Evolutionary conservation across 495 filamentous ascomycete genomes (phyloP), one percentile per base, ranked within the genome.

Genomic region (Aspergillus hancockii): DNA sequence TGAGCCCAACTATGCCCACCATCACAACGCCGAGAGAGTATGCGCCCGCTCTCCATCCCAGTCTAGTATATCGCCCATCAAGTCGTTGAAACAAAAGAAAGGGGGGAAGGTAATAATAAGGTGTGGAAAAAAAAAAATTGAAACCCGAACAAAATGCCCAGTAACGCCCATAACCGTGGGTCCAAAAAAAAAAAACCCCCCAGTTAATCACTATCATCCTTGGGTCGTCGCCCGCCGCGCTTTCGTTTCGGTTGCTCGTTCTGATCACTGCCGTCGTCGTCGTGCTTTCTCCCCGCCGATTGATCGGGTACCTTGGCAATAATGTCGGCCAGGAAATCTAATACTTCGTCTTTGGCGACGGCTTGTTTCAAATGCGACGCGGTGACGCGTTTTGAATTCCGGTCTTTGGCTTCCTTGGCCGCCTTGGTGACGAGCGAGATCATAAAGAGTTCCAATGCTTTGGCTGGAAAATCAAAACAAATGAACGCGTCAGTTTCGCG

Each of bases 361-460:
- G 92, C 93, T 58, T 90, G 85, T 75, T 98, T 98, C 45, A 98
- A 79, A 79, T 98, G 95, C 31, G 84, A 84, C 0, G 91, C 90
- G 8, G 90, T 93, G 63, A 98, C 90, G 60, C 92, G 88, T 75
- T 96, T 97, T 3, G 89, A 91, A 65, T 86, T 88, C 63, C 88
- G 89, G 55, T 87, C 85, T 47, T 85, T 87, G 49, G 93, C 93
- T 66, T 93, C 88, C 34, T 88, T 83, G 22, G 93, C 90, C 45
- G 93, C 89, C 73, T 91, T 92, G 32, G 86, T 88, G 49, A 97
- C 92, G 49, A 99, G 82, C 34, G 86, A 85, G 62, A 97, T 92
- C 93, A 98, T 98, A 71, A 98, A 98, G 18, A 98, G 81, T 76
- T 98, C 94, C 4, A 98, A 79, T 22, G 94, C 94, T 76, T 98